A percentile compares a stretch with the other conserved stretches of the same genome.
Evolutionary conservation across 768 basidiomycete species (phyloP).

Genomic region (Boletus insuetus): DNA sequence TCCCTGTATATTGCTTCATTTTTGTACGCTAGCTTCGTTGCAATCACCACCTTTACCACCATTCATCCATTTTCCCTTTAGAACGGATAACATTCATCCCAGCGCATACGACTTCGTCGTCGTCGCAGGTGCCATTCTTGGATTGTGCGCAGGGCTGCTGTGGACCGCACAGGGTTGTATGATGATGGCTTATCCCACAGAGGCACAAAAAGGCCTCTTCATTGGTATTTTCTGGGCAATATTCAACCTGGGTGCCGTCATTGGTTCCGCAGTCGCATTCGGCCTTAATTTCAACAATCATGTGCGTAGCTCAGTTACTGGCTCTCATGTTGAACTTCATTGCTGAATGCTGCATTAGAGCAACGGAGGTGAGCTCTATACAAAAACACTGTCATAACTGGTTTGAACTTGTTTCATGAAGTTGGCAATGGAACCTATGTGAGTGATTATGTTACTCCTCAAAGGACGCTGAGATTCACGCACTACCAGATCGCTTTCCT

Average conservation of each 20-base stretch:
- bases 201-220: slow-evolving; percentile 70
- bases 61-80: slow-evolving; percentile 25
- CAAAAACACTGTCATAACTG: background rate
- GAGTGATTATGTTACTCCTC: slow-evolving; percentile 22
- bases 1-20: slow-evolving; percentile 72
- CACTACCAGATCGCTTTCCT: slow-evolving; percentile 70
- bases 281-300: slow-evolving; percentile 65
- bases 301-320: slow-evolving; percentile 36
- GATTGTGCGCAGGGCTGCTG: slow-evolving; percentile 66
- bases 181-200: slow-evolving; percentile 83
- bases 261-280: slow-evolving; percentile 73
- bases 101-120: slow-evolving; percentile 63
- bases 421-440: slow-evolving; percentile 78
- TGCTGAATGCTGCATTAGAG: slow-evolving; percentile 16
- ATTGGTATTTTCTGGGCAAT: slow-evolving; percentile 84
- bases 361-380: slow-evolving; percentile 25
- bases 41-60: background rate
- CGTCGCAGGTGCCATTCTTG: slow-evolving; percentile 68
- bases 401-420: slow-evolving; percentile 19
- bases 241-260: slow-evolving; percentile 79
- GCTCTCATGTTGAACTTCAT: background rate
- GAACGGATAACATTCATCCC: slow-evolving; percentile 68
- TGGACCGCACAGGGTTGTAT: slow-evolving; percentile 87
- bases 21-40: slow-evolving; percentile 45
- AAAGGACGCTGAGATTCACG: background rate